Evolutionary conservation across 306 rosid species (phyloP), one percentile per base, ranked within the genome.

Genomic region (Prosopis cineraria): DNA sequence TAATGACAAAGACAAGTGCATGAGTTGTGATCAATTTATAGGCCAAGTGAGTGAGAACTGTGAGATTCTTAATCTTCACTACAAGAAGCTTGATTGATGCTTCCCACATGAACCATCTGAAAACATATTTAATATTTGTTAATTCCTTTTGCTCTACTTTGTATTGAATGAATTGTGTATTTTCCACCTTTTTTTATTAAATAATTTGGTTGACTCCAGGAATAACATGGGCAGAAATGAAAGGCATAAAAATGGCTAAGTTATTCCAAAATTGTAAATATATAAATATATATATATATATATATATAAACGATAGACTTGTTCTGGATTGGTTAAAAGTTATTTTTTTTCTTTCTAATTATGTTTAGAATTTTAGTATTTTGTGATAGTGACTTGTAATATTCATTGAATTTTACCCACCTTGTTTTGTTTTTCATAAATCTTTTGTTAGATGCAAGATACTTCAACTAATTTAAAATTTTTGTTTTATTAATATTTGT

Each of bases 51-150:
- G 68, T 36, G 39, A 36, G 39, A 36, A n/a, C n/a, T n/a, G 39
- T 3, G 39, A 36, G 39, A 36, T n/a, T n/a, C n/a, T n/a, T 4
- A 36, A 19, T 34, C 17, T 33, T 77, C 73, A 47, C 34, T 60
- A 47, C 68, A 65, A 1, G 4, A n/a, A n/a, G n/a, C n/a, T 31
- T 1, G 75, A 39, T 74, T 79, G 63, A 80, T 74, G 20, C 27
- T 45, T 65, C 45, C 30, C 79, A 74, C 87, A 78, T 73, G 73
- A 30, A 33, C 27, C 88, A 78, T 80, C 72, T 86, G 86, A 76
- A 68, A 81, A 83, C 77, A 73, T 84, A 64, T 52, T 84, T 74
- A 65, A 40, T 44, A 37, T 79, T 78, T 36, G 40, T 5, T 36
- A 8, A 22, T 82, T 70, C 67, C 37, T 66, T 67, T 44, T 48